These are phyloP conservation scores for Yamadazyma phyllophila DNA, from an alignment of 805 yeast species.

Conservation along the genomic window DNA sequence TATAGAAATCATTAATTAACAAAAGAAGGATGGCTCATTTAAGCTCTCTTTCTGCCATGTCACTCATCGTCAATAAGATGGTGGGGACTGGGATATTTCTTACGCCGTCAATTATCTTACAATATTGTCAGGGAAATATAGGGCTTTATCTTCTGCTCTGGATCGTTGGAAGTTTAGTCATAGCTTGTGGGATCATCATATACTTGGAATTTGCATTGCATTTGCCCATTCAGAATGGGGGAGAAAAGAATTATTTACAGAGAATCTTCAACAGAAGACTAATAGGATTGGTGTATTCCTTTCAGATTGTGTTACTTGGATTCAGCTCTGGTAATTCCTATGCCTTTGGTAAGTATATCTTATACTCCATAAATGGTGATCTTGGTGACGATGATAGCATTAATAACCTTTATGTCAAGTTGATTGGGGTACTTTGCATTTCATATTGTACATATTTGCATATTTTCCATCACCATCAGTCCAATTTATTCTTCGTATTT, in stretches of 20 bases:
- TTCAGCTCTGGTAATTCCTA: conserved; percentile 62
- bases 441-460: conserved; percentile 49
- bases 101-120: conserved; percentile 41
- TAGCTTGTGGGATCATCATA: conserved; percentile 39
- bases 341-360: conserved; percentile 62
- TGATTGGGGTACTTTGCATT: conserved; percentile 49
- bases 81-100: conserved; percentile 44
- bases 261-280: conserved; percentile 38
- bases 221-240: conserved; percentile 41
- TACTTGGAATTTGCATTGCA: conserved; percentile 41
- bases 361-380: conserved; percentile 33
- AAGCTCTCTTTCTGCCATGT: conserved; percentile 29
- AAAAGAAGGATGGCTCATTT: conserved; percentile 9
- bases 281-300: conserved; percentile 42
- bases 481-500: conserved; percentile 50
- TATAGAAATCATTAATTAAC: neutral
- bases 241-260: conserved; percentile 40
- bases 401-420: conserved; percentile 36
- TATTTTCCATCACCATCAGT: conserved; percentile 46
- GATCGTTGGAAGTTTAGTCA: conserved; percentile 36
- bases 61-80: conserved; percentile 42
- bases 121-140: conserved; percentile 38
- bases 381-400: conserved; percentile 17
- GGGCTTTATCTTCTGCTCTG: conserved; percentile 32
- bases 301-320: conserved; percentile 55